phyloP scores from a whole-genome alignment of 2,329 filamentous ascomycete genomes.

The Arachnopeziza araneosa region DNA sequence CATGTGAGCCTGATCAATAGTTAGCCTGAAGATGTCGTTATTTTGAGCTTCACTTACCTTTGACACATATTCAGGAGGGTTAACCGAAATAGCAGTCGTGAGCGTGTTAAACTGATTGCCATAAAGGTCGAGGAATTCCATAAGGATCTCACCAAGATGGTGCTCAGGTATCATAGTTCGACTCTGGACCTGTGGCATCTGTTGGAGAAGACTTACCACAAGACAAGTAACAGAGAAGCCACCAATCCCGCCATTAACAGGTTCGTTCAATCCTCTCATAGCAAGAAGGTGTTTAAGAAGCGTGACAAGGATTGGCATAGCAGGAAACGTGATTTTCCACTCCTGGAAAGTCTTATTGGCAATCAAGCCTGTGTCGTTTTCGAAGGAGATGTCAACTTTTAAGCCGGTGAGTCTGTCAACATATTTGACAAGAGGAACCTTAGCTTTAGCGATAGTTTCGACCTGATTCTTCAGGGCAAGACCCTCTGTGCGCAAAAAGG shows the following conservation, averaged over 20 bases:
- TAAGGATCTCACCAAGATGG: slow-evolving; percentile 73
- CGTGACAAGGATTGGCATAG: slow-evolving; percentile 80
- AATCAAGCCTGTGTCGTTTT: slow-evolving; percentile 75
- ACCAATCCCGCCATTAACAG: slow-evolving; percentile 83
- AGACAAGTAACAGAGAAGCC: slow-evolving; percentile 94
- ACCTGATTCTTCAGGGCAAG: slow-evolving; percentile 55
- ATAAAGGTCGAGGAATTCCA: slow-evolving; percentile 87
- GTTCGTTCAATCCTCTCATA: slow-evolving; percentile 88
- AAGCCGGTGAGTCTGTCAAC: slow-evolving; percentile 72
- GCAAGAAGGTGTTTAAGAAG: slow-evolving; percentile 88
- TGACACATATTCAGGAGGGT: slow-evolving; percentile 66
- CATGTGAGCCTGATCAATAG: background rate
- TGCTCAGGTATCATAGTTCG: slow-evolving; percentile 52
- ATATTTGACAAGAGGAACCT: slow-evolving; percentile 90
- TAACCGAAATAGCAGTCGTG: slow-evolving; percentile 67
- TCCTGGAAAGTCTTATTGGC: slow-evolving; percentile 74
- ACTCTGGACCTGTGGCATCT: slow-evolving; percentile 66
- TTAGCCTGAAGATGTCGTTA: slow-evolving; percentile 12
- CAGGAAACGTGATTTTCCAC: slow-evolving; percentile 77
- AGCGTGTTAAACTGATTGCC: slow-evolving; percentile 73
- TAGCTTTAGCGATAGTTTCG: slow-evolving; percentile 67
- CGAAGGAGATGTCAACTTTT: slow-evolving; percentile 89
- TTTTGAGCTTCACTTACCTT: slow-evolving; percentile 56
- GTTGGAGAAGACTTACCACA: slow-evolving; percentile 80
- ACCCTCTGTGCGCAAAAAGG: slow-evolving; percentile 48